A percentile compares a stretch with the other conserved stretches of the same genome.
These are phyloP conservation scores for Entoloma clypeatum DNA, from an alignment of 1,284 basidiomycete species.

Conservation along the genomic window DNA sequence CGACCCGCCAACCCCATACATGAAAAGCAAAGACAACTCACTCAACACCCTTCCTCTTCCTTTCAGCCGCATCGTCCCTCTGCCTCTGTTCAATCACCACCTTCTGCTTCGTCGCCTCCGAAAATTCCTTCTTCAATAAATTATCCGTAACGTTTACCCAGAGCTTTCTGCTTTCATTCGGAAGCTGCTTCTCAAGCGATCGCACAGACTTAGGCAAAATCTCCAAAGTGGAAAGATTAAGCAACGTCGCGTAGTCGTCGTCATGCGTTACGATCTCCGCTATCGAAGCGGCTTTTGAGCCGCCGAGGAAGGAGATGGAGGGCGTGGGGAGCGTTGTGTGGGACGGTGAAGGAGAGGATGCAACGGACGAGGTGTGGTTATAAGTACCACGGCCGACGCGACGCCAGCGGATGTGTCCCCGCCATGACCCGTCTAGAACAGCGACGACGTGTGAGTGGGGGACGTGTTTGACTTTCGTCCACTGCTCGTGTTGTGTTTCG, in stretches of 20 bases:
- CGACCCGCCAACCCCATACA: not conserved
- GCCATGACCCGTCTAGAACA: conserved; percentile 88
- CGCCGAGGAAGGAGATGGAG: conserved; percentile 23
- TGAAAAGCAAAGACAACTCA: conserved; percentile 43
- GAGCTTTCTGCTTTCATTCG: conserved; percentile 81
- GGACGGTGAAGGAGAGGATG: conserved; percentile 42
- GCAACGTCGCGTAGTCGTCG: conserved; percentile 63
- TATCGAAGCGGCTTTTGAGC: conserved; percentile 29
- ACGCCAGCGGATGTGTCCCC: conserved; percentile 78
- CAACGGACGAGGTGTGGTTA: conserved; percentile 32
- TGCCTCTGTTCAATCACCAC: conserved; percentile 87
- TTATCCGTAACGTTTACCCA: conserved; percentile 85
- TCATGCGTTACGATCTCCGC: conserved; percentile 28
- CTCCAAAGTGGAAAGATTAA: conserved; percentile 75
- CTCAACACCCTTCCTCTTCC: conserved; percentile 75
- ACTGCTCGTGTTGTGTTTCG: conserved; percentile 64
- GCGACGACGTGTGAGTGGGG: conserved; percentile 77
- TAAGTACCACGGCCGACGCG: conserved; percentile 55
- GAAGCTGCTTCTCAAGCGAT: conserved; percentile 75
- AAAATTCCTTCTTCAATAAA: conserved; percentile 82
- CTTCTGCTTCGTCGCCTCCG: conserved; percentile 87
- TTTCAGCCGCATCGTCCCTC: conserved; percentile 79
- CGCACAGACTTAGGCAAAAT: conserved; percentile 85
- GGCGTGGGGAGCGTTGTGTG: conserved; percentile 34
- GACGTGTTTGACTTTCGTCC: conserved; percentile 90